phyloP scores from a whole-genome alignment of 768 basidiomycete genomes.

The Lactarius vividus region DNA sequence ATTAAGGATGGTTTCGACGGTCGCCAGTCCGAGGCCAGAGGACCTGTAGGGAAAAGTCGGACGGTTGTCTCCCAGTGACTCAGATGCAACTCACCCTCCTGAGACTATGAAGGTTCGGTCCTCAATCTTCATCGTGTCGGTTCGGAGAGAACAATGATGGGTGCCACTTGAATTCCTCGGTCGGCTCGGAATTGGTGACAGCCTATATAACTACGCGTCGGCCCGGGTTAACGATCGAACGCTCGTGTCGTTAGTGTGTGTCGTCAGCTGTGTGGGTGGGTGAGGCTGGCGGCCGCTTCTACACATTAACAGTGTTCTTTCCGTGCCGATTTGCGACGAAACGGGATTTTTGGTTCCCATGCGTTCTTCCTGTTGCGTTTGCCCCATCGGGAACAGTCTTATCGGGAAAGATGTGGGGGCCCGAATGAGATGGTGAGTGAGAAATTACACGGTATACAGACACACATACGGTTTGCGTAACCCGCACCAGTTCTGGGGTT shows the following conservation, averaged over 20 bases:
- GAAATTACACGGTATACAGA: background rate
- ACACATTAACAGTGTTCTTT: too few relatives aligned
- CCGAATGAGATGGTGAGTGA: background rate
- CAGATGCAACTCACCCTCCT: conserved; percentile 44
- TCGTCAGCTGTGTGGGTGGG: background rate
- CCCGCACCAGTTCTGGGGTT: background rate
- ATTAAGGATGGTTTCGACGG: conserved; percentile 47
- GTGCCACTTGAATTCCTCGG: background rate
- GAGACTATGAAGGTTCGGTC: conserved; percentile 56
- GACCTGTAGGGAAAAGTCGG: conserved; percentile 38
- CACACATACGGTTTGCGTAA: background rate
- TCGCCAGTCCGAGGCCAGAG: conserved; percentile 56
- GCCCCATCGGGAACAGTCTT: background rate
- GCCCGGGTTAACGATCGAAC: background rate
- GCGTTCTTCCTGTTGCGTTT: background rate
- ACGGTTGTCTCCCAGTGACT: background rate
- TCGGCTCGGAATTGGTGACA: background rate
- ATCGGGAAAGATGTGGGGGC: background rate
- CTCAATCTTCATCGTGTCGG: conserved; percentile 44
- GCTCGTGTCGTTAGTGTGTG: too few relatives aligned
- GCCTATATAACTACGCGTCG: background rate
- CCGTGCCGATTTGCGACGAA: too few relatives aligned
- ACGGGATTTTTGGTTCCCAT: too few relatives aligned
- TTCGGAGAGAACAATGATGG: background rate
- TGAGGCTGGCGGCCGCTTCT: too few relatives aligned